phyloP scores from a whole-genome alignment of 2,329 filamentous ascomycete species.

The Neofusicoccum laricinum region DNA sequence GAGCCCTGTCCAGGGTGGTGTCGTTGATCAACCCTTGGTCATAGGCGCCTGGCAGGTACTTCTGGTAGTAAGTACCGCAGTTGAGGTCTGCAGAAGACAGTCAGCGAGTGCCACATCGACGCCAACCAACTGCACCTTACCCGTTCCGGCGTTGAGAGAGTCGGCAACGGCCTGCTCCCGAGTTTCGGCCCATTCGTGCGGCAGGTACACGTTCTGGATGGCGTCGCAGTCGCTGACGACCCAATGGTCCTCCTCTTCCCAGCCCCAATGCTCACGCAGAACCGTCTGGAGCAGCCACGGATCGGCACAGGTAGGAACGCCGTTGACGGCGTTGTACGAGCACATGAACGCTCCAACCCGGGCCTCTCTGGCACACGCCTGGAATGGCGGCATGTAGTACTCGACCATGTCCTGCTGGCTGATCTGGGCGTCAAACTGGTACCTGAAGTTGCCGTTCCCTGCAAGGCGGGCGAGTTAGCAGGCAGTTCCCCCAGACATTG shows the following conservation, averaged over 20 bases:
- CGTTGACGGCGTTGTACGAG: slow-evolving; percentile 63
- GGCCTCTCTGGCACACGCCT: slow-evolving; percentile 46
- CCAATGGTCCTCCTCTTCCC: slow-evolving; percentile 59
- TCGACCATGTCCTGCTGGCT: slow-evolving; percentile 62
- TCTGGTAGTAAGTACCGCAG: slow-evolving; percentile 51
- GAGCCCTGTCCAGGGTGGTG: slow-evolving; percentile 47
- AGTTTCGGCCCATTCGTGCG: slow-evolving; percentile 43
- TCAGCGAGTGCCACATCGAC: not conserved
- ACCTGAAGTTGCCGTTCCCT: slow-evolving; percentile 29
- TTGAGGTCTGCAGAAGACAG: slow-evolving; percentile 41
- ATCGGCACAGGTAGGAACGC: slow-evolving; percentile 62
- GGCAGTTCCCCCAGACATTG: slow-evolving; percentile 18
- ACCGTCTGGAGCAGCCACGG: slow-evolving; percentile 61
- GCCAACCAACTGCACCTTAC: not conserved
- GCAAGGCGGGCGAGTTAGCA: not conserved
- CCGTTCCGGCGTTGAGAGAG: slow-evolving; percentile 49
- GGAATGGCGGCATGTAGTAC: slow-evolving; percentile 66
- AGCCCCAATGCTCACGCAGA: slow-evolving; percentile 64
- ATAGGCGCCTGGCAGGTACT: slow-evolving; percentile 44
- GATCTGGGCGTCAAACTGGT: slow-evolving; percentile 57
- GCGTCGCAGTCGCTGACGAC: slow-evolving; percentile 66
- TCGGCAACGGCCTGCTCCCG: slow-evolving; percentile 48
- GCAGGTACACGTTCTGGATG: slow-evolving; percentile 57
- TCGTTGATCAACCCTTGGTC: slow-evolving; percentile 43
- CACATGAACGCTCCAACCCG: slow-evolving; percentile 52